Conservation (phyloP, 2,329 filamentous ascomycete genomes). For the Macrophomina pseudophaseolina region DNA sequence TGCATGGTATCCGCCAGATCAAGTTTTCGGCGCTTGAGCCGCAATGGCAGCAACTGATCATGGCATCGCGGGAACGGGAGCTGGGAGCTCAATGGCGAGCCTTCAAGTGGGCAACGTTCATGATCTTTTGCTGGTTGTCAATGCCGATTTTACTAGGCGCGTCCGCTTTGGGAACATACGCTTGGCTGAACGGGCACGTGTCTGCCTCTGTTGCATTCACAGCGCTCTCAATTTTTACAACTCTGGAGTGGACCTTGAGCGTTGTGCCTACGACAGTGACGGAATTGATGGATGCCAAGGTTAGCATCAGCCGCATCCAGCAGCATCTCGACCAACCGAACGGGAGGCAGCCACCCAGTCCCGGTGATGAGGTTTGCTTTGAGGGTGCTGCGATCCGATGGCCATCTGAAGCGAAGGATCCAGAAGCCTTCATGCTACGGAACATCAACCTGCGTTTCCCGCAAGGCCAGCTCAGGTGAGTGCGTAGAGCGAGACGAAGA, state of each 20-base stretch:
- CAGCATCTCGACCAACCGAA: conserved; percentile 72
- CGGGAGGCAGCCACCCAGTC: conserved; percentile 58
- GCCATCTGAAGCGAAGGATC: conserved; percentile 64
- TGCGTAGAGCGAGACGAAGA: too few relatives aligned
- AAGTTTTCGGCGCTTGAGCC: conserved; percentile 79
- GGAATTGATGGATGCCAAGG: conserved; percentile 71
- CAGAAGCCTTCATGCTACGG: conserved; percentile 67
- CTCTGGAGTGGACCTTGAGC: conserved; percentile 73
- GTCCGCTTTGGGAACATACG: conserved; percentile 72
- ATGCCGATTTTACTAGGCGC: conserved; percentile 76
- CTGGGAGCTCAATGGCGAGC: conserved; percentile 69
- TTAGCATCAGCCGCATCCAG: conserved; percentile 75
- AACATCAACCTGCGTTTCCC: conserved; percentile 72
- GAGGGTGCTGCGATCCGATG: conserved; percentile 73
- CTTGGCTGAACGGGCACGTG: conserved; percentile 65
- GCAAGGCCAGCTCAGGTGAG: conserved; percentile 58
- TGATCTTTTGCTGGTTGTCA: conserved; percentile 56
- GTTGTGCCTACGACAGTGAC: conserved; percentile 75
- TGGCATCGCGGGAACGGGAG: conserved; percentile 68
- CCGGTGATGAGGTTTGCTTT: conserved; percentile 67
- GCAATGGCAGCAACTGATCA: conserved; percentile 77
- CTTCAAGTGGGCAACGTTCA: conserved; percentile 65
- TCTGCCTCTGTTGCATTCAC: conserved; percentile 79
- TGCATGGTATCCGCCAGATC: conserved; percentile 81
- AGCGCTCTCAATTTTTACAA: conserved; percentile 73